Conservation (phyloP, 2,329 filamentous ascomycete species). For the Echinosphaeria canescens region DNA sequence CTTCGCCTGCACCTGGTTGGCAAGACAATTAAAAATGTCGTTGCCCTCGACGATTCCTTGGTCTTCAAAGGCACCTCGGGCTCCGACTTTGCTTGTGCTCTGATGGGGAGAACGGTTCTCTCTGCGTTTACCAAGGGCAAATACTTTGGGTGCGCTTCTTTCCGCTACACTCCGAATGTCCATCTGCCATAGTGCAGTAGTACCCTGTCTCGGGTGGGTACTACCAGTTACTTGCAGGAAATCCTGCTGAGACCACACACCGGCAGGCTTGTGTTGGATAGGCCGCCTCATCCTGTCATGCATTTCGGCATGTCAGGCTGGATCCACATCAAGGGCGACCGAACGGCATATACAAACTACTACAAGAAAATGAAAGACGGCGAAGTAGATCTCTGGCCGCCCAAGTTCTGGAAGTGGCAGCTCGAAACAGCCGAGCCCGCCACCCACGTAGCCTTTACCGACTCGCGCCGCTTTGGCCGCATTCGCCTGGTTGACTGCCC, state of each 20-base stretch:
- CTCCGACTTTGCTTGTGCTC: slow-evolving; percentile 46
- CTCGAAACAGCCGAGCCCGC: slow-evolving; percentile 37
- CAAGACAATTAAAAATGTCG: slow-evolving; percentile 50
- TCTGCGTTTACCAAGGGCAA: slow-evolving; percentile 75
- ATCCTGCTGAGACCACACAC: slow-evolving; percentile 1
- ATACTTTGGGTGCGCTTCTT: slow-evolving; percentile 57
- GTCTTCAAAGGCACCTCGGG: slow-evolving; percentile 76
- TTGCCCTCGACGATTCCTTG: slow-evolving; percentile 58
- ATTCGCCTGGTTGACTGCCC: slow-evolving; percentile 67
- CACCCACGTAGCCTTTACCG: slow-evolving; percentile 58
- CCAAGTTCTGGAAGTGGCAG: slow-evolving; percentile 74
- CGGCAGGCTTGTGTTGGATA: slow-evolving; percentile 34
- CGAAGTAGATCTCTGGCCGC: slow-evolving; percentile 54
- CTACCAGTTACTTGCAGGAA: too few species aligned
- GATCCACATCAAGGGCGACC: slow-evolving; percentile 67
- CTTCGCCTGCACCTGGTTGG: slow-evolving; percentile 68
- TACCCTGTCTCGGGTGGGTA: too few species aligned
- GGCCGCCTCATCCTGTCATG: slow-evolving; percentile 70
- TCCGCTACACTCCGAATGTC: too few species aligned
- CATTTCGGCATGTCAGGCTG: slow-evolving; percentile 67
- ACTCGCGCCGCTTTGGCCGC: slow-evolving; percentile 57
- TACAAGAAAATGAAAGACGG: slow-evolving; percentile 49
- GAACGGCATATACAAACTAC: slow-evolving; percentile 61
- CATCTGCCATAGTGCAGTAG: too few species aligned
- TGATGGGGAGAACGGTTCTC: slow-evolving; percentile 51